Percentiles rank a stretch among this genome's conserved stretches.
Evolutionary conservation across 176 grass and related monocot genomes (phyloP).

Genomic region (Oropetium thomaeum): DNA sequence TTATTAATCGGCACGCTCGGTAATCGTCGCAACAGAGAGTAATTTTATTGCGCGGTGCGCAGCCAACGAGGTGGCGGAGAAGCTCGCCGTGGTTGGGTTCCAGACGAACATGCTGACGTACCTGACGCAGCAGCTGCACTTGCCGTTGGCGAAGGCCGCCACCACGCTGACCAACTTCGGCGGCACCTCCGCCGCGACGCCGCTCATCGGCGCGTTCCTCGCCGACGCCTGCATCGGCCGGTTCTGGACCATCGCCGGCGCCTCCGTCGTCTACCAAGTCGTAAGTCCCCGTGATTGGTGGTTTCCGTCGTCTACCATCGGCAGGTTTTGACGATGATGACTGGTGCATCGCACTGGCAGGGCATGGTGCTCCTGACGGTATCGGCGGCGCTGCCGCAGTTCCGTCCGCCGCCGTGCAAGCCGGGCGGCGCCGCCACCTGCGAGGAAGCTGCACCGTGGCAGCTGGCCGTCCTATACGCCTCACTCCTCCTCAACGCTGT

Average conservation of each 20-base stretch:
- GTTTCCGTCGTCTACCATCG: too few relatives aligned
- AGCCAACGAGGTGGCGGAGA: conserved; percentile 86
- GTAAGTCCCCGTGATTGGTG: conserved; percentile 40
- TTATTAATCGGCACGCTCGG: background rate
- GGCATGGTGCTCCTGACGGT: conserved; percentile 74
- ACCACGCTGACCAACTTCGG: conserved; percentile 81
- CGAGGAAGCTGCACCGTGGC: conserved; percentile 60
- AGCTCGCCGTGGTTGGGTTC: conserved; percentile 84
- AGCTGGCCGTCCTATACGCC: conserved; percentile 59
- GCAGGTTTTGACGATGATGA: too few relatives aligned
- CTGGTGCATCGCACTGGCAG: too few relatives aligned
- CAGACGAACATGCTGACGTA: conserved; percentile 80
- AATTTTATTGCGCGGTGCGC: background rate
- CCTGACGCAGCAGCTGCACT: conserved; percentile 73
- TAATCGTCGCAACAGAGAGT: too few relatives aligned
- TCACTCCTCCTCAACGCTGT: conserved; percentile 62
- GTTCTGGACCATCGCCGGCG: conserved; percentile 73
- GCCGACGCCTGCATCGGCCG: conserved; percentile 75
- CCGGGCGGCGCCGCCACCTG: conserved; percentile 2
- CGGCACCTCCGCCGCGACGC: conserved; percentile 65
- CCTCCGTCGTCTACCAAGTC: conserved; percentile 61
- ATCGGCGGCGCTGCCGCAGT: conserved; percentile 57
- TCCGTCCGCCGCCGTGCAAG: conserved; percentile 55
- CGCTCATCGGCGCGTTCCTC: conserved; percentile 76
- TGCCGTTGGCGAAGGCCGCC: conserved; percentile 77